phyloP scores from a whole-genome alignment of 2,329 filamentous ascomycete genomes.

The Cephalotrichum gorgonifer region DNA sequence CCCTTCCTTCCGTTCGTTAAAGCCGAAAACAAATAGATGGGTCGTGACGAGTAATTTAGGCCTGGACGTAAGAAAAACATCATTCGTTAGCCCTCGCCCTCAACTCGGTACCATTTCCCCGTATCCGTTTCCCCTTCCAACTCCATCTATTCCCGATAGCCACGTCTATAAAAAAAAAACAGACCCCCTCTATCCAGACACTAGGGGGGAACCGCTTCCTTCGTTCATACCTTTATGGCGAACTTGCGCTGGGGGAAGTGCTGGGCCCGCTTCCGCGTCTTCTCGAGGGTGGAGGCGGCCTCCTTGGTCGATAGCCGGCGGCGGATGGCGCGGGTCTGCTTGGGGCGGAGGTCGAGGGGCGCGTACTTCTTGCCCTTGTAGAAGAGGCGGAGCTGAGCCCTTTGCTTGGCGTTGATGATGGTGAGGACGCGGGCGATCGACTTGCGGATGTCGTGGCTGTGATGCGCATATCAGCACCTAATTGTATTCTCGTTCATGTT shows the following conservation, averaged over 20 bases:
- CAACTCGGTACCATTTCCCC: too few species aligned
- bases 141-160: too few species aligned
- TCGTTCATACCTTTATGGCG: constrained; percentile 77
- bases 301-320: constrained; percentile 91
- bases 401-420: constrained; percentile 99
- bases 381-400: constrained; percentile 94
- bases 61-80: background rate
- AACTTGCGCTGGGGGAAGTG: constrained; percentile 99
- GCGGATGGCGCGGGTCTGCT: constrained; percentile 97
- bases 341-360: constrained; percentile 94
- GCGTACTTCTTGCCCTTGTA: constrained; percentile 99
- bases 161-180: background rate
- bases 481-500: background rate
- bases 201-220: too few species aligned
- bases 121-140: too few species aligned
- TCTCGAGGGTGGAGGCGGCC: constrained; percentile 72
- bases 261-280: constrained; percentile 89
- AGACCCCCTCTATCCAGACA: too few species aligned
- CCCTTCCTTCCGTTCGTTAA: background rate
- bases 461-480: constrained; percentile 15
- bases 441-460: constrained; percentile 97
- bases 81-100: background rate
- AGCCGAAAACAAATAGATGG: background rate
- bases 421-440: constrained; percentile 98
- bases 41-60: background rate